Base-by-base conservation (phyloP, 2,329 filamentous ascomycete genomes). In the Karstenula rhodostoma region DNA sequence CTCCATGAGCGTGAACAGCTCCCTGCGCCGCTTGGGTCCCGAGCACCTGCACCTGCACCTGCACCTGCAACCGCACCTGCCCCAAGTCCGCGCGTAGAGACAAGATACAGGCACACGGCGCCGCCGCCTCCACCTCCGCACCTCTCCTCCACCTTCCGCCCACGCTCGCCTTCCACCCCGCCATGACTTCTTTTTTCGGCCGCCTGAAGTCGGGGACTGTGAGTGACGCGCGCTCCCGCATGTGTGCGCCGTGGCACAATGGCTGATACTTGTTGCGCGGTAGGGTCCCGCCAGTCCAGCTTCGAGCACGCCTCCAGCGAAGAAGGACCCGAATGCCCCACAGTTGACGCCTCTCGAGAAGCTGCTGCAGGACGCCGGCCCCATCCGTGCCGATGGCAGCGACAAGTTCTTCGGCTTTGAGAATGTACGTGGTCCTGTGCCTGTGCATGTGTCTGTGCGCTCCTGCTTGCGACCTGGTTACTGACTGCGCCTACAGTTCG, bases 341-440 rank as follows among this genome's bases (percentile, higher is more conserved):
- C 81, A 83, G 66, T 81, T 83, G 57, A 88, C 86, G 48, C 85
- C 86, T 44, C 77, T 90, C 35, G 87, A 90, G 79, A 88, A 93
- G 83, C 90, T 96, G 84, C 85, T 99, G 33, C 90, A 92, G 78
- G 90, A 93, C 77, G 89, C 92, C 60, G 94, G 93, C 3, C 89
- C 94, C 2, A 81, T 96, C 67, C 89, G 93, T 72, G 84, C 86
- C 68, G 94, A 98, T 79, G 95, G 95, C 56, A 97, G 92, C 76
- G 95, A 98, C 82, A 96, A 97, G 82, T 99, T 97, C 82, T 98
- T 96, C 81, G 95, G 95, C 17, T 90, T 98, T 77, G 95, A 99
- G 81, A 99, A 99, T 81, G 94, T 98, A 85, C 81, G 92, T 84
- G 54, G 65, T 62, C 57, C 66, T 51, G 23, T n/a, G n/a, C n/a